Evolutionary conservation across 1,284 basidiomycete species (phyloP).

Genomic region (Phellopilus nigrolimitatus): DNA sequence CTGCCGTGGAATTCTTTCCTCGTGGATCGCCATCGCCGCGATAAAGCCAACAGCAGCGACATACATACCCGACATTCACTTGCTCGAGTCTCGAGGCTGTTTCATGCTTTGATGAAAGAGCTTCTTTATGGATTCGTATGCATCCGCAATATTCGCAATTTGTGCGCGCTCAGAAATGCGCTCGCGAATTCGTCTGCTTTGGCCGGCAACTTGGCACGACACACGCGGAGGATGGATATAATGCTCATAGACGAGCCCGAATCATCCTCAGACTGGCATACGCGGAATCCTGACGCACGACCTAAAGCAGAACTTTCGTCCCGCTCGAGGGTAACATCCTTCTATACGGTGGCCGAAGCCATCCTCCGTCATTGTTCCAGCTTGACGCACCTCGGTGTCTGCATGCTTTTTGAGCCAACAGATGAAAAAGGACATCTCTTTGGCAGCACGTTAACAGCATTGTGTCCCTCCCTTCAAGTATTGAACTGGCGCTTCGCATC

Average conservation of each 20-base stretch:
- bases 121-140: not conserved
- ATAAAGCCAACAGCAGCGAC: too few species aligned
- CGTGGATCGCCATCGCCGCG: too few species aligned
- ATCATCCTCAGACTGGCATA: not conserved
- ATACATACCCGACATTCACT: too few species aligned
- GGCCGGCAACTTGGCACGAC: not conserved
- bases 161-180: not conserved
- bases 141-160: not conserved
- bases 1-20: too few species aligned
- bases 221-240: constrained; percentile 1
- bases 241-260: not conserved
- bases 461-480: not conserved
- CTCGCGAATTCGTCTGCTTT: not conserved
- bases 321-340: not conserved
- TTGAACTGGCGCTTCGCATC: not conserved
- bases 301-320: not conserved
- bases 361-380: not conserved
- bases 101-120: not conserved
- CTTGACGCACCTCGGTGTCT: not conserved
- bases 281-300: not conserved
- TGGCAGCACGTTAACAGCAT: not conserved
- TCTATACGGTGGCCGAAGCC: not conserved
- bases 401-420: not conserved
- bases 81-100: not conserved
- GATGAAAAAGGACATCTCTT: not conserved